These are phyloP conservation scores for Zalaria obscura DNA, from an alignment of 2,329 filamentous ascomycete species.

Conservation along the genomic window DNA sequence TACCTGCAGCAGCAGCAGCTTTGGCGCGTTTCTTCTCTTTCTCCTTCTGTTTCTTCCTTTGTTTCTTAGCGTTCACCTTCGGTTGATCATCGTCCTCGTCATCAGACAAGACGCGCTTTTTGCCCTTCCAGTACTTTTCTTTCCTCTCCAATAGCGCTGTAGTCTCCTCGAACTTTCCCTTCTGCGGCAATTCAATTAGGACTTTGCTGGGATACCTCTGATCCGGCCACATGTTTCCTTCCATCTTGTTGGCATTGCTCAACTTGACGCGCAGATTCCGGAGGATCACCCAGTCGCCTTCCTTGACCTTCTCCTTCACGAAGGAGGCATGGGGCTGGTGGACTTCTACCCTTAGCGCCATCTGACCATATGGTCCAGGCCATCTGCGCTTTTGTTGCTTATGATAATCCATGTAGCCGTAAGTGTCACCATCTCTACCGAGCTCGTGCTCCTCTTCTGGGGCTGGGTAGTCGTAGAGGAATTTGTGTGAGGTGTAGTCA, in stretches of 20 bases:
- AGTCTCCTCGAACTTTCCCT: constrained; percentile 27
- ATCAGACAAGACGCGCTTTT: constrained; percentile 5
- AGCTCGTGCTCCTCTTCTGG: constrained; percentile 17
- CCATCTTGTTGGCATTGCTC: constrained; percentile 42
- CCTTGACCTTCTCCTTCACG: constrained; percentile 40
- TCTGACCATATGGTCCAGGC: constrained; percentile 60
- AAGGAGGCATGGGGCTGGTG: constrained; percentile 53
- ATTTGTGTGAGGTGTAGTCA: constrained; percentile 63
- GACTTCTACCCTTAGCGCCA: constrained; percentile 56
- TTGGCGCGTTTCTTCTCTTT: constrained; percentile 17
- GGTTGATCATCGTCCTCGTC: constrained; percentile 3
- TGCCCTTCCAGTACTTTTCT: constrained; percentile 40
- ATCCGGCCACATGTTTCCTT: constrained; percentile 59
- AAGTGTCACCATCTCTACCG: constrained; percentile 38
- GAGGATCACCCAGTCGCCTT: constrained; percentile 50
- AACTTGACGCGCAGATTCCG: constrained; percentile 59
- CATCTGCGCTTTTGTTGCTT: constrained; percentile 34
- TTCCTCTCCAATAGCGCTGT: constrained; percentile 49
- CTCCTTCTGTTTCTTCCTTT: constrained; percentile 24
- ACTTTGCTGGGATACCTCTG: constrained; percentile 35
- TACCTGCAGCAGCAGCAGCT: constrained; percentile 17
- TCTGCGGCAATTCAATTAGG: constrained; percentile 33
- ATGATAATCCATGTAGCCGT: constrained; percentile 33
- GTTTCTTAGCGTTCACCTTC: constrained; percentile 7
- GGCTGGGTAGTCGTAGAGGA: constrained; percentile 43